Base-by-base conservation (phyloP, 2,329 filamentous ascomycete species). In the Sphaerulina populicola region DNA sequence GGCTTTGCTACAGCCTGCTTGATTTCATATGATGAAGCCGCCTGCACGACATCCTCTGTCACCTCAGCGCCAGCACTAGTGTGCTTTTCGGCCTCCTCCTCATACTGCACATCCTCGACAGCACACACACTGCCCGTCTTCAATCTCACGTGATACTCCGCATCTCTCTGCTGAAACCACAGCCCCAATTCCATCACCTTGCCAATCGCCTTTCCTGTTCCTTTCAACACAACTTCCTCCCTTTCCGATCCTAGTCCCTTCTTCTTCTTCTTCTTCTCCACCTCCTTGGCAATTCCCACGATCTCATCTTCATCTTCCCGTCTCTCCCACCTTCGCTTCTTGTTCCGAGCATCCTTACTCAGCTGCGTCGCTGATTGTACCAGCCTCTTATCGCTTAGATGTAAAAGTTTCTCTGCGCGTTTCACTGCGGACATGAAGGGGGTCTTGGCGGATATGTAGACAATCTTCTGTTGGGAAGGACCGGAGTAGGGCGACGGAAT, bases 381-480 rank as follows among this genome's bases (percentile, higher is more conserved):
- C 0, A 71, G 69, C 21, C 78, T 74, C 47, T 77, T 77, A 2
- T 77, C 71, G 3, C 77, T 74, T 35, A 76, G 72, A 40, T 78
- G 72, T 3, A 89, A 78, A 1, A 81, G 75, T 53, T 80, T 80
- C 54, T 80, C 78, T 11, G 82, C 77, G 45, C 84, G 81, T 60
- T 80, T 81, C 10, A 86, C 75, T 4, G 79, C 74, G 9, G 83
- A 78, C 68, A 87, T 78, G 71, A 87, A 86, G 6, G 82, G 81
- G 0, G 83, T 81, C 35, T 73, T 73, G 37, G 77, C 69, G 35
- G 79, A 81, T 51, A 89, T 73, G 70, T 88, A 87, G 66, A 89
- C 73, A 54, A 78, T 66, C 66, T 82, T 82, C 9, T 72, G 75
- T 4, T 69, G 63, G 1, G 62, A 58, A 41, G 74, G 57, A 47